Evolutionary conservation across 139 green algal species (phyloP).

Genomic region (Chlorella sp.): DNA sequence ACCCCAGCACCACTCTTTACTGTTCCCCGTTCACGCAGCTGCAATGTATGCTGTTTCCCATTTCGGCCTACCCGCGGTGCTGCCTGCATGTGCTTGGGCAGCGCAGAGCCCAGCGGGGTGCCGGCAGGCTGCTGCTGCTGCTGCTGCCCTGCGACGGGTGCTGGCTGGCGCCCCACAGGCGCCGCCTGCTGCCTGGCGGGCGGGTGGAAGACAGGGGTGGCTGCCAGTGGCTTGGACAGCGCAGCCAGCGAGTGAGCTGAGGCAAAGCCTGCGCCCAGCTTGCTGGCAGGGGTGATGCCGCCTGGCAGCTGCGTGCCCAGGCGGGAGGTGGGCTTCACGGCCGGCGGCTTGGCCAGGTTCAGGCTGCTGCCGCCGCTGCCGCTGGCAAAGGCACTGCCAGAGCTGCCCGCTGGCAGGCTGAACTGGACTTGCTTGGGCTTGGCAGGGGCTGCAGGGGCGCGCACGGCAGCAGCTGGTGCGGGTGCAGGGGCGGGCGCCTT

Average conservation of each 20-base stretch:
- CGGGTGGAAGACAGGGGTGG: neutral
- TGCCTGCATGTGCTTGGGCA: constrained; percentile 7
- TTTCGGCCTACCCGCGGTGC: neutral
- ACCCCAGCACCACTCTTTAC: too few relatives aligned
- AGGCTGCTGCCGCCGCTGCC: neutral
- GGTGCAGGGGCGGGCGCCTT: too few relatives aligned
- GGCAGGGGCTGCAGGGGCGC: neutral
- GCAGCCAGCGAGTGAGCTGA: neutral
- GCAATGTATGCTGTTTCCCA: neutral
- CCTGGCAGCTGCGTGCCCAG: neutral
- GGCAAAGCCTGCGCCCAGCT: neutral
- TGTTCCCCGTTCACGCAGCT: too few relatives aligned
- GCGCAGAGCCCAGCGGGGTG: neutral
- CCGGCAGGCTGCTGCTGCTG: neutral
- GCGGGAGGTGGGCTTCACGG: neutral
- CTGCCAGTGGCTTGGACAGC: neutral
- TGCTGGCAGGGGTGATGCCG: neutral
- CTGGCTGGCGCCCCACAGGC: neutral
- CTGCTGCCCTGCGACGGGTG: neutral
- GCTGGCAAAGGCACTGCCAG: neutral
- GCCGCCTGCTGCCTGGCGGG: neutral
- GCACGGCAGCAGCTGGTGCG: too few relatives aligned
- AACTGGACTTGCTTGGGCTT: neutral
- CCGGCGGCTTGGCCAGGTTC: neutral
- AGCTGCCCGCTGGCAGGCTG: neutral